Percentiles rank a stretch among this genome's conserved stretches.
phyloP scores from a whole-genome alignment of 2,329 filamentous ascomycete genomes.

The Fusarium solani-melongenae region DNA sequence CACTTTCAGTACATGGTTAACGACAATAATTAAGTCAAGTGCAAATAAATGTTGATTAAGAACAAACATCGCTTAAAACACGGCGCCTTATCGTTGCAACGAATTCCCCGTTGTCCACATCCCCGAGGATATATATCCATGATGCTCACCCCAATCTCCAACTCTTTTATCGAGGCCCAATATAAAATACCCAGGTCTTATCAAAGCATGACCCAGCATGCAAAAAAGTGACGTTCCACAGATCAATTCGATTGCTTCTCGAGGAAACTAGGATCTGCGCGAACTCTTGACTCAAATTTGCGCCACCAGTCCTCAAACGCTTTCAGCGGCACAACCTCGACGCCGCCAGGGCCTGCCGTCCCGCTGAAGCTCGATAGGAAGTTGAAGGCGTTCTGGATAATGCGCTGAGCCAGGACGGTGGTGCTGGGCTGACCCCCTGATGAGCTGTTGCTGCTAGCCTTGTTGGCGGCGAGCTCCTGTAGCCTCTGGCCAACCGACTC shows the following conservation, averaged over 20 bases:
- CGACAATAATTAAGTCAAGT: neutral
- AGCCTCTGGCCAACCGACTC: slow-evolving; percentile 78
- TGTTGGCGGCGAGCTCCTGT: slow-evolving; percentile 61
- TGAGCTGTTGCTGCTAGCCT: slow-evolving; percentile 22
- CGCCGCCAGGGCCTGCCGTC: slow-evolving; percentile 67
- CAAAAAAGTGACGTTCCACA: neutral
- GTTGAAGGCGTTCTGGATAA: slow-evolving; percentile 98
- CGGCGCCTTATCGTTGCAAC: slow-evolving; percentile 7
- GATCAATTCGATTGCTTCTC: slow-evolving; percentile 65
- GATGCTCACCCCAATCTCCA: neutral
- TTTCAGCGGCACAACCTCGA: slow-evolving; percentile 92
- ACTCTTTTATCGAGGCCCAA: neutral
- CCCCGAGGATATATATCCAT: neutral
- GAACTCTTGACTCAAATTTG: slow-evolving; percentile 91
- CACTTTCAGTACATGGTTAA: neutral
- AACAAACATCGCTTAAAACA: slow-evolving; percentile 19
- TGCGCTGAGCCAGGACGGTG: slow-evolving; percentile 85
- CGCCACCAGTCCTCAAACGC: slow-evolving; percentile 98
- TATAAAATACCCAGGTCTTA: neutral
- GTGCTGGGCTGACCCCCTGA: slow-evolving; percentile 66
- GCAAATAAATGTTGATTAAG: slow-evolving; percentile 5
- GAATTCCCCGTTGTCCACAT: neutral
- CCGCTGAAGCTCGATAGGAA: slow-evolving; percentile 90
- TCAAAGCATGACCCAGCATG: neutral
- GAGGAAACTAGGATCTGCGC: slow-evolving; percentile 88